Evolutionary conservation across 1,284 basidiomycete genomes (phyloP).

Genomic region (Taiwanofungus camphoratus): DNA sequence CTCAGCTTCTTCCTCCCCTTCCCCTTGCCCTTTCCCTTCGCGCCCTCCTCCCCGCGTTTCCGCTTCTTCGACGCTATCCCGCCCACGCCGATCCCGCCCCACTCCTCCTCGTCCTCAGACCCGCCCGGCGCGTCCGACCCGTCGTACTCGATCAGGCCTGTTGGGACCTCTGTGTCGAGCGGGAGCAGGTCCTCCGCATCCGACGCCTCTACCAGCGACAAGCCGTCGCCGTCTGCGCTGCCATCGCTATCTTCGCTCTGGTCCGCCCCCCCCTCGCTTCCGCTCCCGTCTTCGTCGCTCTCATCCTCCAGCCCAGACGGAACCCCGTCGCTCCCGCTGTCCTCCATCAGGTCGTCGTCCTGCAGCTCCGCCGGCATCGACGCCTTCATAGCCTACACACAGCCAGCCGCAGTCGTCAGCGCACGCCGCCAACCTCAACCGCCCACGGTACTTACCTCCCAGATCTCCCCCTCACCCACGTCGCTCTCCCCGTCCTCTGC

Average conservation of each 20-base stretch:
- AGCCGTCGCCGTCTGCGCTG: conserved; percentile 34
- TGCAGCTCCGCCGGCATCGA: conserved; percentile 59
- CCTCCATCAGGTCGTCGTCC: conserved; percentile 35
- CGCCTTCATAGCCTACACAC: conserved; percentile 79
- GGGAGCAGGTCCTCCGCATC: conserved; percentile 65
- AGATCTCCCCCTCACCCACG: conserved; percentile 65
- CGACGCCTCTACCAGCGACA: conserved; percentile 60
- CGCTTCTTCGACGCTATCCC: conserved; percentile 35
- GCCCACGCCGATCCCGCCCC: conserved; percentile 42
- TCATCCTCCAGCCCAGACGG: conserved; percentile 32
- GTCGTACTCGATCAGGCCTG: conserved; percentile 55
- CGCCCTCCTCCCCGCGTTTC: conserved; percentile 37
- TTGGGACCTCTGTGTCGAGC: conserved; percentile 46
- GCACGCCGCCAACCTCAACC: no score
- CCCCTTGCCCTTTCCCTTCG: conserved; percentile 39
- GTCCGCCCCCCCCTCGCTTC: conserved; percentile 28
- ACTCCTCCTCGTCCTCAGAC: conserved; percentile 45
- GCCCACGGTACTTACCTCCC: conserved; percentile 84
- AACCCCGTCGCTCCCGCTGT: conserved; percentile 29
- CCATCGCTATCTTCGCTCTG: conserved; percentile 30
- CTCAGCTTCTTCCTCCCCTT: conserved; percentile 71
- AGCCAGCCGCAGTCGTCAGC: no score
- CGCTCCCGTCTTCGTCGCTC: conserved; percentile 24
- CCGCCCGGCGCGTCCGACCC: conserved; percentile 40
- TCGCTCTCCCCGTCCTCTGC: conserved; percentile 41